Evolutionary conservation across 2,329 filamentous ascomycete genomes (phyloP), one percentile per base, ranked within the genome.

Genomic region (Trichoderma endophyticum): DNA sequence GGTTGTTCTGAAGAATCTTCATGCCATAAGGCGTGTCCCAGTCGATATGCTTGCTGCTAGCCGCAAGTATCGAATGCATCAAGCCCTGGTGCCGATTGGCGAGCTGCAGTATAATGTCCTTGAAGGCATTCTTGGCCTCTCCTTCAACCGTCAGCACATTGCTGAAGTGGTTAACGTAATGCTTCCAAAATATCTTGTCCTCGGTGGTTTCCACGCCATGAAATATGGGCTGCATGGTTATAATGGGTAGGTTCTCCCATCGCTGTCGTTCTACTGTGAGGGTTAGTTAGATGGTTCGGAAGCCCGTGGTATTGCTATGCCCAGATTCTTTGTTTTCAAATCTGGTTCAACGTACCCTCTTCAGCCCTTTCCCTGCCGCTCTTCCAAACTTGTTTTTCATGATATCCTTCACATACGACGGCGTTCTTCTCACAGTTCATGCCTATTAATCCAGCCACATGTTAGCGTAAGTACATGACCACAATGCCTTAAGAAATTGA

Each of bases 381-480:
- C 80, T 91, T 93, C 94, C 94, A 97, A 67, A 94, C 88, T 72
- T 93, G 92, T 79, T 94, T 94, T 73, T 93, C 92, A 65, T 93
- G 93, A 78, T 97, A 97, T 14, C 94, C 94, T 82, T 97, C 94
- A 79, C 94, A 97, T 14, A 95, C 89, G 14, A 97, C 93, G 9
- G 94, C 93, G 80, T 97, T 97, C 86, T 97, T 97, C 82, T 96
- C 92, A 78, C 94, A 97, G 77, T 97, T 97, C 81, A 93, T 86
- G 77, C 93, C 92, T 94, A 30, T 54, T 11, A 12, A 24, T 51
- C 71, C 71, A 74, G n/a, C 24, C 30, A 80, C 32, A 77, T 73
- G 51, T 63, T 76, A 65, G 68, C 36, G 43, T 32, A 24, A 43
- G 15, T 18, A 18, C 34, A 36, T 36, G 30, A 24, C 15, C 12